phyloP scores from a whole-genome alignment of 108 stramenopile genomes.

The Seminavis robusta region DNA sequence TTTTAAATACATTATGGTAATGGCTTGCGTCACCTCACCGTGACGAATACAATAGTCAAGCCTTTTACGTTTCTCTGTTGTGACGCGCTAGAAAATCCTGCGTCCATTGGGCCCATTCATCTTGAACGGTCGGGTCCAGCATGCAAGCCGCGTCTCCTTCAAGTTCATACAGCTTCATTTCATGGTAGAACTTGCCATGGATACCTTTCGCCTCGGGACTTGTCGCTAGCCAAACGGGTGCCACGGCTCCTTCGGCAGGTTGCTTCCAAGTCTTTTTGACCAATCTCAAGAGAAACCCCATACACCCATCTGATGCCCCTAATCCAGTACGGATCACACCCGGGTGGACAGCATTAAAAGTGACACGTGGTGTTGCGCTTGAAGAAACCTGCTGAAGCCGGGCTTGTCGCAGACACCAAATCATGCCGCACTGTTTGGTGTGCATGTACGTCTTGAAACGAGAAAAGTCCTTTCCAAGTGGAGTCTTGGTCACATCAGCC shows the following conservation, averaged over 20 bases:
- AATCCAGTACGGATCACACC: neutral
- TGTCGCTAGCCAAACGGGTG: constrained; percentile 6
- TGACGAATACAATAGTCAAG: no score
- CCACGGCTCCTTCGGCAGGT: neutral
- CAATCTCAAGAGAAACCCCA: constrained; percentile 10
- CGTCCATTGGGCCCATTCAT: constrained; percentile 17
- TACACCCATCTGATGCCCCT: neutral
- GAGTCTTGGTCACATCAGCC: constrained; percentile 5
- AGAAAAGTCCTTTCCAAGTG: constrained; percentile 8
- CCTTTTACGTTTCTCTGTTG: no score
- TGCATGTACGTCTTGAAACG: neutral
- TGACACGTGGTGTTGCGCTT: neutral
- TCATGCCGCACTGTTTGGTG: neutral
- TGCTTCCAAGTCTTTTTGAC: neutral
- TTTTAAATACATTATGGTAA: no score
- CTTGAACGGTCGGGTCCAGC: neutral
- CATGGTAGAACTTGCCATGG: constrained; percentile 9
- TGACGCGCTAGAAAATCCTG: constrained; percentile 7
- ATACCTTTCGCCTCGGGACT: neutral
- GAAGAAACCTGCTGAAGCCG: neutral
- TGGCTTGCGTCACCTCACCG: no score
- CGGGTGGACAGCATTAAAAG: neutral
- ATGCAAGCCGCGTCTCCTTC: neutral
- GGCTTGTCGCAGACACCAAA: neutral
- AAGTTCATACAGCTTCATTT: neutral